A percentile compares a stretch with the other conserved stretches of the same genome.
Evolutionary conservation across 164 flowering plant species (phyloP).

Genomic region (Vitis riparia): DNA sequence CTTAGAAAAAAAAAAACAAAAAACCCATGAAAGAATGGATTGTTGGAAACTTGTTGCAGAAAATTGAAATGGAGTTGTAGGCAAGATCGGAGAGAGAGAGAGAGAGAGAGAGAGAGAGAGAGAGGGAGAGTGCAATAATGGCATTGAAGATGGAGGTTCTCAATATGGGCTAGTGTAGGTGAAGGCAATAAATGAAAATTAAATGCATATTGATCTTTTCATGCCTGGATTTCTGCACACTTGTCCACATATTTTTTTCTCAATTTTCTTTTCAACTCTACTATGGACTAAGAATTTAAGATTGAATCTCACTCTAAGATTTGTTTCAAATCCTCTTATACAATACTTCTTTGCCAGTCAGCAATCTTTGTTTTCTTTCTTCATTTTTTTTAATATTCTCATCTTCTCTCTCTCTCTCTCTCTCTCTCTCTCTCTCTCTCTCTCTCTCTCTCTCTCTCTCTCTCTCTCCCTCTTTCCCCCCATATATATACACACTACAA

Average conservation of each 20-base stretch:
- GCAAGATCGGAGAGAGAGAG: conserved; percentile 22
- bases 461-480: too few relatives aligned
- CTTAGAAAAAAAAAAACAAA: too few relatives aligned
- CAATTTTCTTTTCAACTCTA: background rate
- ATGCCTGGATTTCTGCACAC: conserved; percentile 41
- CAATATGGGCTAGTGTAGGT: conserved; percentile 53
- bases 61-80: conserved; percentile 6
- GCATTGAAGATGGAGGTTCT: conserved; percentile 43
- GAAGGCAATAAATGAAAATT: conserved; percentile 60
- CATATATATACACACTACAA: too few relatives aligned
- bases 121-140: conserved; percentile 23
- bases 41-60: conserved; percentile 7
- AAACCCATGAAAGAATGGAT: conserved; percentile 5
- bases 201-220: conserved; percentile 51
- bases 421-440: too few relatives aligned
- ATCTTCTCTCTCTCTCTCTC: too few relatives aligned
- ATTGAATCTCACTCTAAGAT: too few relatives aligned
- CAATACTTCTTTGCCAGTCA: too few relatives aligned
- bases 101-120: conserved; percentile 27
- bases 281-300: too few relatives aligned
- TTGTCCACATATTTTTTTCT: conserved; percentile 9
- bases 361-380: too few relatives aligned
- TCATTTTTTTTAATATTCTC: too few relatives aligned
- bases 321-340: too few relatives aligned
- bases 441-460: too few relatives aligned